phyloP scores from a whole-genome alignment of 179 eudicot species.

The Drosera spatulata region DNA sequence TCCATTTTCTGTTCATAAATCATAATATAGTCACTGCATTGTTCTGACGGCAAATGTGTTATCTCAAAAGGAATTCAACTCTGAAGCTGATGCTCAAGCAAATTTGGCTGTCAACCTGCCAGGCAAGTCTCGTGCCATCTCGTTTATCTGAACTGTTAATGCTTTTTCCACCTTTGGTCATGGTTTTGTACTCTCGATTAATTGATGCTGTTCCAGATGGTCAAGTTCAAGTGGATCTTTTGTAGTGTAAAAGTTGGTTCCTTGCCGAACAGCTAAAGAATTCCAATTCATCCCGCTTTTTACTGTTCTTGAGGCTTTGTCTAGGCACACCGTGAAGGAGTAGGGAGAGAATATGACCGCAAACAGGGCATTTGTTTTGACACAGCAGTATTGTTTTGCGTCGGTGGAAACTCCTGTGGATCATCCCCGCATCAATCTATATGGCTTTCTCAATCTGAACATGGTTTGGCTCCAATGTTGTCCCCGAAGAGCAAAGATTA shows the following conservation, averaged over 20 bases:
- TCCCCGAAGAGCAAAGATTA: too few relatives aligned
- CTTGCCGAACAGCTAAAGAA: not conserved
- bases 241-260: slow-evolving; percentile 1
- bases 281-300: not conserved
- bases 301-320: too few relatives aligned
- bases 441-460: too few relatives aligned
- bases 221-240: slow-evolving; percentile 36
- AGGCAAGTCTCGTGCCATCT: slow-evolving; percentile 20
- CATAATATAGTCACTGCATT: not conserved
- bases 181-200: not conserved
- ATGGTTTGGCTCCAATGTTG: too few relatives aligned
- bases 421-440: too few relatives aligned
- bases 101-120: slow-evolving; percentile 61
- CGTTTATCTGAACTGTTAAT: not conserved
- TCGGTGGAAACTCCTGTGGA: too few relatives aligned
- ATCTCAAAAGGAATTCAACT: slow-evolving; percentile 45
- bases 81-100: slow-evolving; percentile 89
- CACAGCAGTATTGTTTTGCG: too few relatives aligned
- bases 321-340: too few relatives aligned
- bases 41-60: slow-evolving; percentile 5
- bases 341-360: too few relatives aligned
- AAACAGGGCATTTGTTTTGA: too few relatives aligned
- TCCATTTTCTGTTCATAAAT: not conserved
- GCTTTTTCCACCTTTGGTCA: not conserved
- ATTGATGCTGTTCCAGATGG: slow-evolving; percentile 49